Evolutionary conservation across 148 eudicot species (phyloP).

Genomic region (Amaranthus hypochondriacus): DNA sequence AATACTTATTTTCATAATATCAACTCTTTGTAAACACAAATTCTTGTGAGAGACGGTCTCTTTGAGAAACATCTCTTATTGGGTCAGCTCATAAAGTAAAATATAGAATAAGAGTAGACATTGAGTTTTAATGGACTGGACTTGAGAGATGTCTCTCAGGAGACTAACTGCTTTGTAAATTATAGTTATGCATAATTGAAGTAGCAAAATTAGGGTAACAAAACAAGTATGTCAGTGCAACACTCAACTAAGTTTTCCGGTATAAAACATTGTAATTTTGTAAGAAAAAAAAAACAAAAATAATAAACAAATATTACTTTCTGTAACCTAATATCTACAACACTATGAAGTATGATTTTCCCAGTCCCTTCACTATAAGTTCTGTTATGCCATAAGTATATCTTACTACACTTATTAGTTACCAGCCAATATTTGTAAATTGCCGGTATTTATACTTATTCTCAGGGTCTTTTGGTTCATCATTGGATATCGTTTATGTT

Average conservation of each 20-base stretch:
- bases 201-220: too few species aligned
- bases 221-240: not conserved
- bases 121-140: too few species aligned
- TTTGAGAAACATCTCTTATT: too few species aligned
- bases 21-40: too few species aligned
- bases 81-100: too few species aligned
- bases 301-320: constrained; percentile 1
- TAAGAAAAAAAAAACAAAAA: not conserved
- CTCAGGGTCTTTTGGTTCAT: not conserved
- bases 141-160: too few species aligned
- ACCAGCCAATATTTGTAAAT: constrained; percentile 3
- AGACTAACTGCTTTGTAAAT: too few species aligned
- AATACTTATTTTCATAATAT: too few species aligned
- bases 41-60: too few species aligned
- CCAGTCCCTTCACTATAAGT: not conserved
- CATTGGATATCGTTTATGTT: not conserved
- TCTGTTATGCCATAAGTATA: not conserved
- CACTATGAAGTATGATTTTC: not conserved
- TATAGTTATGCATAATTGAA: too few species aligned
- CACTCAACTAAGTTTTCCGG: not conserved
- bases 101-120: too few species aligned
- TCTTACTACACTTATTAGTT: not conserved
- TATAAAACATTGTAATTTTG: not conserved
- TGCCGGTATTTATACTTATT: not conserved
- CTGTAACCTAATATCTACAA: constrained; percentile 16